Evolutionary conservation across 2,329 filamentous ascomycete genomes (phyloP).

Genomic region (Graphium sp.): DNA sequence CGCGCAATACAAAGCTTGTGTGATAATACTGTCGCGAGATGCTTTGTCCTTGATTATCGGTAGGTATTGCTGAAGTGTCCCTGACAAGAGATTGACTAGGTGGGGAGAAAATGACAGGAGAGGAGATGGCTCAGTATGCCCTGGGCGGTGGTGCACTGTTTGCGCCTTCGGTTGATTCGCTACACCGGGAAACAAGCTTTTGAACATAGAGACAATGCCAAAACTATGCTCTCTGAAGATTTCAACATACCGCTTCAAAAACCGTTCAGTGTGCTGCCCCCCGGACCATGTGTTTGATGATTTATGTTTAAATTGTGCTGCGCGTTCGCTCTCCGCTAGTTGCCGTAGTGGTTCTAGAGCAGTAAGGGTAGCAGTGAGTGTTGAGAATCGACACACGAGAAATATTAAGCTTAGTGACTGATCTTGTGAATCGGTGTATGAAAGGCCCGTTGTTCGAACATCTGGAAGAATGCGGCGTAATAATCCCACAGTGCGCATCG

Average conservation of each 20-base stretch:
- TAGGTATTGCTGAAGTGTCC: slow-evolving; percentile 60
- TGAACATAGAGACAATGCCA: slow-evolving; percentile 86
- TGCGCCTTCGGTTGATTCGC: slow-evolving; percentile 4
- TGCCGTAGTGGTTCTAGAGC: slow-evolving; percentile 75
- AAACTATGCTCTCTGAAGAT: slow-evolving; percentile 97
- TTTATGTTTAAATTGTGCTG: slow-evolving; percentile 23
- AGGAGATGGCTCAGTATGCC: slow-evolving; percentile 64
- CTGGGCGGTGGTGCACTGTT: slow-evolving; percentile 31
- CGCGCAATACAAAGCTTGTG: slow-evolving; percentile 85
- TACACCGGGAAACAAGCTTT: slow-evolving; percentile 58
- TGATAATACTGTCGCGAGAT: slow-evolving; percentile 72
- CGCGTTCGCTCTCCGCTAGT: slow-evolving; percentile 72
- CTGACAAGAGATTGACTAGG: slow-evolving; percentile 63
- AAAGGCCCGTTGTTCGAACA: slow-evolving; percentile 8
- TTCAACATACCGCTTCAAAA: slow-evolving; percentile 88
- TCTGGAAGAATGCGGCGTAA: slow-evolving; percentile 76
- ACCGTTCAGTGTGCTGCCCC: slow-evolving; percentile 87
- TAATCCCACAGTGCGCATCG: slow-evolving; percentile 84
- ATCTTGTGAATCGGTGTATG: slow-evolving; percentile 25
- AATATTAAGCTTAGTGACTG: slow-evolving; percentile 69
- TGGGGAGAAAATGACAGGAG: slow-evolving; percentile 83
- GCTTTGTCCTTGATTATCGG: slow-evolving; percentile 67
- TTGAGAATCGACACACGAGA: slow-evolving; percentile 69
- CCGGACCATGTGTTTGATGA: slow-evolving; percentile 36
- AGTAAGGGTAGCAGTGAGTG: slow-evolving; percentile 61